Conservation (phyloP, 2,329 filamentous ascomycete species). For the Fusarium goolgardi region DNA sequence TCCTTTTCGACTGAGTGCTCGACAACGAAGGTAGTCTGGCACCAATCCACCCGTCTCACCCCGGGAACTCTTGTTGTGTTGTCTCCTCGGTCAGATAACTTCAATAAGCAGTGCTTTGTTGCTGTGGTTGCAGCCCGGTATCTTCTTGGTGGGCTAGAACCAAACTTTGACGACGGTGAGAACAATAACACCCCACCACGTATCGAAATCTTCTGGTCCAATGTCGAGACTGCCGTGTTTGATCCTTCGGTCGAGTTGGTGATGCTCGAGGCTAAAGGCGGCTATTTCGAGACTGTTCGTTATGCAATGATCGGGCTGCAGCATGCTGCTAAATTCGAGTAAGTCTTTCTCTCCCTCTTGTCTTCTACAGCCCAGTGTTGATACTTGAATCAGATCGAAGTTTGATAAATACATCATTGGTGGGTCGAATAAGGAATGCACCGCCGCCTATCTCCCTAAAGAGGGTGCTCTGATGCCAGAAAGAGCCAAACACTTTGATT, state of each 20-base stretch:
- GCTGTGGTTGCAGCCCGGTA: constrained; percentile 79
- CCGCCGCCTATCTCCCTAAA: constrained; percentile 49
- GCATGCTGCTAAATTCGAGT: constrained; percentile 65
- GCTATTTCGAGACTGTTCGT: constrained; percentile 82
- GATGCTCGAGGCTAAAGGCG: constrained; percentile 80
- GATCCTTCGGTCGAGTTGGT: constrained; percentile 77
- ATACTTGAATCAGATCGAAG: constrained; percentile 59
- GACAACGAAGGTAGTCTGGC: constrained; percentile 74
- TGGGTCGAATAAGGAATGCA: constrained; percentile 51
- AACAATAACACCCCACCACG: constrained; percentile 64
- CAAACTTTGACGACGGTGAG: constrained; percentile 53
- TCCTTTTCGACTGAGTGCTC: constrained; percentile 76
- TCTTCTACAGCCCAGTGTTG: not conserved
- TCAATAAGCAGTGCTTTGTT: constrained; percentile 73
- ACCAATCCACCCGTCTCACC: constrained; percentile 62
- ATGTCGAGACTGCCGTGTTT: constrained; percentile 68
- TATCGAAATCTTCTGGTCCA: constrained; percentile 80
- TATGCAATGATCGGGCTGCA: constrained; percentile 81
- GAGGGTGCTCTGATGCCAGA: constrained; percentile 7
- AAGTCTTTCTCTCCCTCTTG: constrained; percentile 48
- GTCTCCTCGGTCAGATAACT: constrained; percentile 67
- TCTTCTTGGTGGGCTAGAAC: constrained; percentile 68
- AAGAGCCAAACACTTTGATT: constrained; percentile 64
- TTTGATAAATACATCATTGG: constrained; percentile 71
- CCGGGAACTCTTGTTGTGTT: constrained; percentile 66